Evolutionary conservation across 2,329 filamentous ascomycete genomes (phyloP), one percentile per base, ranked within the genome.

Genomic region (Lachnellula subtilissima): DNA sequence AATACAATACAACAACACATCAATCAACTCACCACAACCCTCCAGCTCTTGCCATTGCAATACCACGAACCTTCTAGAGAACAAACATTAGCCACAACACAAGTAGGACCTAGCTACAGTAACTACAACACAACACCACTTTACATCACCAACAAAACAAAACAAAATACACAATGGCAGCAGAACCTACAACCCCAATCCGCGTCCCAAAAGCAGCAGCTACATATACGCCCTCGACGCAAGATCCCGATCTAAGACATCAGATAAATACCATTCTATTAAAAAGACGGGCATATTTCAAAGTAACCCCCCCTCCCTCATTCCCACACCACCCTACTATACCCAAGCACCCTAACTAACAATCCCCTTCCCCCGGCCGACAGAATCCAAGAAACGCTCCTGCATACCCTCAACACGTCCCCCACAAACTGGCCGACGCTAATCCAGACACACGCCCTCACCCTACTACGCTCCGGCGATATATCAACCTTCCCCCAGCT

Each of bases 341-440:
- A 42, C 28, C 42, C 35, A 32, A 32, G 46, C n/a, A 45, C 50
- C 60, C 48, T 50, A 22, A 46, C 36, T 51, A 53, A 55, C 61
- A 47, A 17, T 14, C n/a, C 50, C 50, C 49, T 12, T 50, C 50
- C 25, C 14, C 25, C 23, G 23, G 2, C 22, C 25, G 1, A 12
- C 66, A 85, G 84, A 63, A 86, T 87, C 64, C 83, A 86, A 75
- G 83, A 86, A 55, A 73, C 78, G 45, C 78, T 87, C 67, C 79
- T 86, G 43, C 83, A 86, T 72, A 71, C 79, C 58, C 80, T 87
- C 52, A 75, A 86, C 70, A 74, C 83, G 49, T 75, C 85, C 71
- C 69, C 74, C 4, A 73, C 78, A 61, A 84, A 87, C 75, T 87
- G 84, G 83, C 83, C 83, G 2, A 83, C 83, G 11, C 65, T 73